Base-by-base conservation (phyloP, 2,329 filamentous ascomycete species). In the Arthrinium phaeospermum region DNA sequence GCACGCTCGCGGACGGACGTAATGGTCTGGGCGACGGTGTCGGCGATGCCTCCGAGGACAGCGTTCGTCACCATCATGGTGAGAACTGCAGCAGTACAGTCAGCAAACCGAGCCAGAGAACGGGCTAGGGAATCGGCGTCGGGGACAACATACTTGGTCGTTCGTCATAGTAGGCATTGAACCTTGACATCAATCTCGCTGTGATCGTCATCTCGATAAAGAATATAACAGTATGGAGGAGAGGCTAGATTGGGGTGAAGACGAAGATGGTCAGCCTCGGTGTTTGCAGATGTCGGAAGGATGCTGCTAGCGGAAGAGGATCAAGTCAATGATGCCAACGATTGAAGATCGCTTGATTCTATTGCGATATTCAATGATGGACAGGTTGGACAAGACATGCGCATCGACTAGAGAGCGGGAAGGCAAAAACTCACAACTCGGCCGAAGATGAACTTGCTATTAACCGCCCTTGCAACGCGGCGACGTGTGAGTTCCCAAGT, bases 21-120 rank as follows among this genome's bases (percentile, higher is more conserved):
- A 81, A 99, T 93, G 73, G 93, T 92, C 83, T 99, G 96, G 72
- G 96, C 96, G 68, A 97, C 94, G 46, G 96, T 98, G 83, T 99
- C 96, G 83, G 96, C 96, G 77, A 99, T 92, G 78, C 96, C 96
- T 85, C 94, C 95, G 73, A 99, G 91, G 72, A 98, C 92, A 76
- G 96, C 94, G 85, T 99, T 99, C 82, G 96, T 98, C 80, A 98
- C 94, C 96, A 99, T 99, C 84, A 97, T 99, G 74, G 96, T 99
- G 79, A 99, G 90, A 57, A 99, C 94, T 93, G 80, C 73, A 70
- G 49, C 53, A 41, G 3, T 47, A n/a, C 61, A 19, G 22, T 64
- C 71, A 13, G 74, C 22, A 30, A 22, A 46, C 3, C 12, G 27
- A 16, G 51, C 13, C 37, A 24, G n/a, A 27, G 37, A 14, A 27